Base-by-base conservation (phyloP, 345 rosid species). In the Rhodomyrtus tomentosa region DNA sequence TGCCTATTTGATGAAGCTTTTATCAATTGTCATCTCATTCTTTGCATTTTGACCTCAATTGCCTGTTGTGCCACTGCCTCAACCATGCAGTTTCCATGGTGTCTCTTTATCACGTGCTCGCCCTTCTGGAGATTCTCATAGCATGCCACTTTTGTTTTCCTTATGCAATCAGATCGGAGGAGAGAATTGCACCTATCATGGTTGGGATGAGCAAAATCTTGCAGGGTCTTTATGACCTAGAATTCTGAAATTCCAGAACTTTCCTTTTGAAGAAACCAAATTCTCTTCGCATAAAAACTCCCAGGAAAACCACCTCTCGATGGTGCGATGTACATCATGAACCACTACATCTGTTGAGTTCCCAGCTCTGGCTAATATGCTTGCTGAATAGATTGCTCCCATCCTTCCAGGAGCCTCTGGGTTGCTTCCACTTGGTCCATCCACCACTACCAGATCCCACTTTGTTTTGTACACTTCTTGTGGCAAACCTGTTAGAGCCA, bases 231-330 rank as follows among this genome's bases (percentile, higher is more conserved):
- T 84, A 89, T 89, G 88, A 62, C 87, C 89, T 6, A 73, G 74
- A 85, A 97, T 88, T 89, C 86, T 87, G 84, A 92, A 95, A 81
- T 88, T 89, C 98, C 98, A 95, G 54, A 93, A 84, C 85, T 87
- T 90, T 48, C 98, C 98, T 88, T 92, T 95, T 7, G 96, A 90
- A 81, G 94, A 92, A 88, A 93, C 90, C 86, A 93, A 87, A 90
- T 97, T 95, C 83, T 93, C 96, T 74, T 94, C 95, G 51, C 95
- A 94, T 36, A 95, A 89, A 85, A 97, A 95, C 52, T 97, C 98
- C 98, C 95, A 91, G 25, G 98, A 95, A 89, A 94, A 91, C 97
- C 98, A 97, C 88, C 90, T 95, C 91, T 97, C 98, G 80, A 89
- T 91, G 4, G 93, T 97, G 68, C 96, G 91, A 87, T 94, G 90